Base-by-base conservation (phyloP, 2,329 filamentous ascomycete species). In the Claviceps fusiformis region DNA sequence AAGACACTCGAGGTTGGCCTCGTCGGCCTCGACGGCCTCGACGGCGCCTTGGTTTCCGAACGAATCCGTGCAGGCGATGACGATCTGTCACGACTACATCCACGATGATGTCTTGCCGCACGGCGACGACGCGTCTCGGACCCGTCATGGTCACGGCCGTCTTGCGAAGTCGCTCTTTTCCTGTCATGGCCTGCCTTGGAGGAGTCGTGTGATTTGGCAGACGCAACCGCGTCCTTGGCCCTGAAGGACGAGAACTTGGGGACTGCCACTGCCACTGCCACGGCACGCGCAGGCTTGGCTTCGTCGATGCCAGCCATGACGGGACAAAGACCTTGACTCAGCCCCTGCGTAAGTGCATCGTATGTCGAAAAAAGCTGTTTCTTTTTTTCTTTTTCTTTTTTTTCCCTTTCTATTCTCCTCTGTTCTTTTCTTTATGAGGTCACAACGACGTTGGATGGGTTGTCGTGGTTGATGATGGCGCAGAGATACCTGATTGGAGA, bases 211-310 rank as follows among this genome's bases (percentile, higher is more conserved):
- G 59, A 10, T 17, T 56, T 53, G 13, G 63, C 54, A 57, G 76
- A 78, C 57, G 78, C 52, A 53, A 39, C 51, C 0, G 63, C n/a
- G 11, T 59, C 59, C 27, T 64, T 66, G 41, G 79, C 52, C 60
- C 79, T 84, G 72, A 91, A 92, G 59, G 87, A 91, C 24, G 81
- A 75, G 64, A 92, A 91, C 62, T 83, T 89, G 6, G 87, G 87
- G 5, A 62, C 61, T 17, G 61, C 24, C 24, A 24, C 24, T 2
- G 24, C 24, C 5, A 62, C 61, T 17, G 61, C 24, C 24, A 24
- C 24, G 24, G 24, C 24, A 24, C 24, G 24, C 24, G 24, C 65
- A 35, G 64, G 45, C 11, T 61, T 58, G 9, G 35, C 43, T 39
- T 59, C 59, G 43, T 63, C 61, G 48, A 64, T 61, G 65, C 68